Evolutionary conservation across 2,329 filamentous ascomycete species (phyloP), one percentile per base, ranked within the genome.

Genomic region (Fusarium sp.): DNA sequence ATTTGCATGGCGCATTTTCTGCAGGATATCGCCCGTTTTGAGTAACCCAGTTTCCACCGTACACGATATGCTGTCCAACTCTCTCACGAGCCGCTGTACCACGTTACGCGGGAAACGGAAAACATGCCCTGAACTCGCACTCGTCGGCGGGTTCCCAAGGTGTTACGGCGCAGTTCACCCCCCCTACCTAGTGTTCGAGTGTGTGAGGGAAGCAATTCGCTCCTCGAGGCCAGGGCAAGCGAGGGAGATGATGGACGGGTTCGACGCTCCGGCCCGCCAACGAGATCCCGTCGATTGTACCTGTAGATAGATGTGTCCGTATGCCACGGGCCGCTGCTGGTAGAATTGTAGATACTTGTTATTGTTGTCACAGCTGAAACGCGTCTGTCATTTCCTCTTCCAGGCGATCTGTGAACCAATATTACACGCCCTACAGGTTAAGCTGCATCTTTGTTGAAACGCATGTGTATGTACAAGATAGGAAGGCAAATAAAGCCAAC

Each of bases 171-270:
- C 64, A 62, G 68, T 39, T 40, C 26, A 28, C 26, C 10, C 26
- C 40, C 42, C 34, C 17, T 34, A 28, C 34, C 17, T 34, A 28
- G 26, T 45, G 19, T 43, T 26, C 20, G 50, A 47, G 30, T 23
- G 45, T 15, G 58, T 67, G 56, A 65, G 57, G 61, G 69, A 71
- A 67, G 69, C 66, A 72, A 73, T 71, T 73, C 67, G 63, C 63
- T 67, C 56, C 45, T 48, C 51, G 50, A 66, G 58, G 56, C 62
- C 56, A 55, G 65, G 67, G 56, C 63, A 73, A 73, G 71, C 71
- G 71, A 73, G 65, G 53, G 32, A 19, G 34, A 38, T 45, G 56
- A 38, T 53, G 42, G 59, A 63, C 53, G 65, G 68, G 44, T 67
- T 64, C 26, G 43, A 64, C 58, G 64, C 62, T 60, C 64, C 65